A percentile compares a stretch with the other conserved stretches of the same genome.
Conservation (phyloP, 371 early-diverging fungal genomes). For the Actinomortierella ambigua region DNA sequence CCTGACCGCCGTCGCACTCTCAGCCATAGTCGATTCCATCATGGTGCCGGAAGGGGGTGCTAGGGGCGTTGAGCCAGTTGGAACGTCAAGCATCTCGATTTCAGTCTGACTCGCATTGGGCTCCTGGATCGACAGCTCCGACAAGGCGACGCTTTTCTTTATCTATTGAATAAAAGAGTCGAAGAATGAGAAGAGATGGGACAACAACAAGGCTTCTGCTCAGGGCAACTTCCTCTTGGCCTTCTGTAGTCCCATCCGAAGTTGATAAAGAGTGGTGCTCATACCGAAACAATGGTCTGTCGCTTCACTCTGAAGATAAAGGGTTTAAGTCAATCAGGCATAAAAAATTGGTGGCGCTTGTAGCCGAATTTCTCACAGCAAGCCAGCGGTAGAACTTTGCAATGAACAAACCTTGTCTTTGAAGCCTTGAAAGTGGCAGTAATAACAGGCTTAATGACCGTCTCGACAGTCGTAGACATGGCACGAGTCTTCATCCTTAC, state of each 20-base stretch:
- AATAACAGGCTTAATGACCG: conserved; percentile 14
- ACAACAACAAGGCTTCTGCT: too few species aligned
- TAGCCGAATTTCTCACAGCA: conserved; percentile 13
- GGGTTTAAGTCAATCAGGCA: conserved; percentile 1
- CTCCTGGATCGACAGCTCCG: too few species aligned
- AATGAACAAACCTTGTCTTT: conserved; percentile 27
- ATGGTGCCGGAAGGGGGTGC: neutral
- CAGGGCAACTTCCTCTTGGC: too few species aligned
- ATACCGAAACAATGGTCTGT: neutral
- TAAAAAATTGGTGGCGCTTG: conserved; percentile 36
- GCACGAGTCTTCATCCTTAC: conserved; percentile 14
- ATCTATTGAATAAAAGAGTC: neutral
- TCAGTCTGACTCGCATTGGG: too few species aligned
- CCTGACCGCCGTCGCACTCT: neutral
- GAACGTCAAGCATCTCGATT: too few species aligned
- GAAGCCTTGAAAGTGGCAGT: conserved; percentile 25
- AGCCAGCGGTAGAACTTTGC: neutral
- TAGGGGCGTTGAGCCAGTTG: neutral
- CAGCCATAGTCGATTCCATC: conserved; percentile 1
- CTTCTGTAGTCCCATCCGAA: too few species aligned
- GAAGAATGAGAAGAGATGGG: neutral
- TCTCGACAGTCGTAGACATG: neutral
- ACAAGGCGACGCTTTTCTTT: too few species aligned
- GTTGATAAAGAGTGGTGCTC: too few species aligned
- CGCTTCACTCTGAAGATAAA: neutral